A percentile compares a stretch with the other conserved stretches of the same genome.
Evolutionary conservation across 164 flowering plant species (phyloP).

Genomic region (Taxillus chinensis): DNA sequence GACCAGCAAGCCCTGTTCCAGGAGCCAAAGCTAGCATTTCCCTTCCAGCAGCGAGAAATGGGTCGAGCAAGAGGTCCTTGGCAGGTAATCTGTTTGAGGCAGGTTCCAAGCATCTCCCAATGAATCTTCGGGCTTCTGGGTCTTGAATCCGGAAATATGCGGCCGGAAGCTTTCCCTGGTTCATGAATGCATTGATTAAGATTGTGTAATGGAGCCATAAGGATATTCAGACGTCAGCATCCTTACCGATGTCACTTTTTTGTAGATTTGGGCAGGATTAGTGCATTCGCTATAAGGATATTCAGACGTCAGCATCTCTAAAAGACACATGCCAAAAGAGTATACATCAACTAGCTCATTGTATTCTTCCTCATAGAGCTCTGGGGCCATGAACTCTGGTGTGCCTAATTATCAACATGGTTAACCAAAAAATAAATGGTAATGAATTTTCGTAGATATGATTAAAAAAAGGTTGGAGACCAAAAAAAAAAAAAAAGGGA

Average conservation of each 20-base stretch:
- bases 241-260: slow-evolving; percentile 43
- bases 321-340: slow-evolving; percentile 48
- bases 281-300: slow-evolving; percentile 38
- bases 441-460: too few relatives aligned
- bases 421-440: too few relatives aligned
- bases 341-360: slow-evolving; percentile 43
- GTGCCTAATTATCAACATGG: slow-evolving; percentile 17
- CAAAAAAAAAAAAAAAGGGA: too few relatives aligned
- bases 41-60: slow-evolving; percentile 27
- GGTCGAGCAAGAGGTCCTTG: slow-evolving; percentile 40
- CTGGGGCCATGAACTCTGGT: slow-evolving; percentile 8
- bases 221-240: too few relatives aligned
- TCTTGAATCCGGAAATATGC: slow-evolving; percentile 56
- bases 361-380: slow-evolving; percentile 10
- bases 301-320: slow-evolving; percentile 46
- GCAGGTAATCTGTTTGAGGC: slow-evolving; percentile 68
- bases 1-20: slow-evolving; percentile 9
- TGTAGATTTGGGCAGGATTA: slow-evolving; percentile 44
- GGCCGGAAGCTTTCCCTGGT: slow-evolving; percentile 69
- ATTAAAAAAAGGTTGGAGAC: too few relatives aligned
- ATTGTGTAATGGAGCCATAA: too few relatives aligned
- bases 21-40: slow-evolving; percentile 1
- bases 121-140: slow-evolving; percentile 45
- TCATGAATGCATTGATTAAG: neutral
- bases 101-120: slow-evolving; percentile 52